These are phyloP conservation scores for Diutina mesorugosa DNA, from an alignment of 1,139 yeast genomes.

Conservation along the genomic window DNA sequence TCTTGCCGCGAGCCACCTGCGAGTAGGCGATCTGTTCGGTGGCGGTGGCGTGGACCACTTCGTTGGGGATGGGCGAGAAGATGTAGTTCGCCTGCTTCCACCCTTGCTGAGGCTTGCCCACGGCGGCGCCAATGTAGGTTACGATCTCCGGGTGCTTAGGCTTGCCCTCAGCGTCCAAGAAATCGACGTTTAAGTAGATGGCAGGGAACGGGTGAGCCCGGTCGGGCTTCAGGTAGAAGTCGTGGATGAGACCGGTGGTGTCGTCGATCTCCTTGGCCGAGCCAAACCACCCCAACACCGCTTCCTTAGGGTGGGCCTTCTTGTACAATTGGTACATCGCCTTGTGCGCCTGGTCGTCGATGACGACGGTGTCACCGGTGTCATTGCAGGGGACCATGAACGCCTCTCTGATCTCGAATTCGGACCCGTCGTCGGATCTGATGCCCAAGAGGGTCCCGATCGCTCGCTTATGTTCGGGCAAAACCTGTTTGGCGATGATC, in stretches of 20 bases:
- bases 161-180: constrained; percentile 17
- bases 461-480: constrained; percentile 40
- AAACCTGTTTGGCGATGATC: constrained; percentile 31
- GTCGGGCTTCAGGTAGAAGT: constrained; percentile 60
- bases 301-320: constrained; percentile 69
- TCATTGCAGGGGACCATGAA: constrained; percentile 78
- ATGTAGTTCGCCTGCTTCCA: constrained; percentile 33
- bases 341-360: constrained; percentile 67
- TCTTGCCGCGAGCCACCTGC: constrained; percentile 1
- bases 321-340: constrained; percentile 61
- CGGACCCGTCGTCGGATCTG: constrained; percentile 79
- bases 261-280: constrained; percentile 52
- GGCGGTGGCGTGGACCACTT: constrained; percentile 44
- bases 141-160: constrained; percentile 30
- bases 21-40: constrained; percentile 40
- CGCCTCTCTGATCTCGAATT: constrained; percentile 62
- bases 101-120: constrained; percentile 44
- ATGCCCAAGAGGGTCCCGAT: constrained; percentile 77
- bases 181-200: constrained; percentile 54
- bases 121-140: constrained; percentile 67
- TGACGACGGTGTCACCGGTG: constrained; percentile 59
- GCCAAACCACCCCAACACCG: constrained; percentile 84
- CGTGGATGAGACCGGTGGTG: constrained; percentile 75
- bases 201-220: constrained; percentile 71
- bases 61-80: constrained; percentile 69